Evolutionary conservation across 345 rosid species (phyloP), one percentile per base, ranked within the genome.

Genomic region (Camelina neglecta): DNA sequence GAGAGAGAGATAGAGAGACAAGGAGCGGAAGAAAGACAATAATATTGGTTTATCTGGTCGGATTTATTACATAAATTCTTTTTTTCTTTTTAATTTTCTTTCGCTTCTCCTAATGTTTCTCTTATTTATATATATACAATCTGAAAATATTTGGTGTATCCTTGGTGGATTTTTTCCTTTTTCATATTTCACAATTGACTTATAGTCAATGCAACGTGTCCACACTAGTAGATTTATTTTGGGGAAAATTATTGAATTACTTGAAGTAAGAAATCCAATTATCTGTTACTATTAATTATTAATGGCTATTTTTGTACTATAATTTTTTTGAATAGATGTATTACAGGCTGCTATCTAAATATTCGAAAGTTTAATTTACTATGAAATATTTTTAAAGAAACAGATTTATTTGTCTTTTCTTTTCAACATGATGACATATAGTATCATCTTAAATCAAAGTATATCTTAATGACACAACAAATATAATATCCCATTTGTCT

Each of bases 21-120:
- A 39, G 26, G 62, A 65, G 54, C 1, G 12, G 57, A 69, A 63
- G 77, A 66, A 47, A 64, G 77, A 78, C 73, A 78, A 78, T 59
- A 72, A 60, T 78, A 78, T 72, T 69, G 8, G 77, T 72, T 78
- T 65, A 78, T 78, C 77, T 78, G 73, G 77, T 72, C 81, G 69
- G 77, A 72, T 53, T 66, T 72, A 66, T 72, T 72, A 65, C 65
- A 72, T 18, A 35, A 60, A 54, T 42, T 60, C 41, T 20, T 64
- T 20, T 47, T 47, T 0, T 11, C 44, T 18, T 2, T 18, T 44
- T 7, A 29, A 29, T 29, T 13, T 54, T 11, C 5, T 33, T 29
- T 55, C 15, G 8, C 11, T 68, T 18, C 11, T 68, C 6, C 11
- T 68, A 18, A 11, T 68, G 5, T 66, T 8, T 47, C 8, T 35